Evolutionary conservation across 768 basidiomycete species (phyloP).

Genomic region (Vishniacozyma victoriae): DNA sequence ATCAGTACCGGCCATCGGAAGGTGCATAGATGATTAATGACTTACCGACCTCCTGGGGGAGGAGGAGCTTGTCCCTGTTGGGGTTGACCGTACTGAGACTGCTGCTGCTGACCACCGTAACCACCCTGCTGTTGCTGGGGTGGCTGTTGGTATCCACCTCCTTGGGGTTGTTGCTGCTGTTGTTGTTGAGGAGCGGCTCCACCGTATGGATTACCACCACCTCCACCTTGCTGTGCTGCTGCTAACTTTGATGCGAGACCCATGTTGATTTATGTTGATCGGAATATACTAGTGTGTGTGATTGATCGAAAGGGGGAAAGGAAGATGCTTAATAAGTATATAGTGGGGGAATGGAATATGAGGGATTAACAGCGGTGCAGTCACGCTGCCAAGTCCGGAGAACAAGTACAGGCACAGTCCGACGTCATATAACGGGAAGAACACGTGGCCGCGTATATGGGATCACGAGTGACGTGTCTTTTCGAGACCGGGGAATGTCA

Average conservation of each 20-base stretch:
- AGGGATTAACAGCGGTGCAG: too few relatives aligned
- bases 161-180: constrained; percentile 4
- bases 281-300: background rate
- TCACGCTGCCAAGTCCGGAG: too few relatives aligned
- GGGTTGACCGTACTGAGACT: constrained; percentile 8
- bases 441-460: too few relatives aligned
- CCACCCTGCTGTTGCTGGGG: constrained; percentile 17
- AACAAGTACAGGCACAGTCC: too few relatives aligned
- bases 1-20: too few relatives aligned
- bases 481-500: too few relatives aligned
- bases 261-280: constrained; percentile 18
- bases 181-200: constrained; percentile 12
- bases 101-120: constrained; percentile 9
- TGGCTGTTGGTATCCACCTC: constrained; percentile 1
- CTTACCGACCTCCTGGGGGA: constrained; percentile 7
- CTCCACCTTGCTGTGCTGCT: constrained; percentile 24
- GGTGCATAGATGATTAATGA: too few relatives aligned
- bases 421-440: too few relatives aligned
- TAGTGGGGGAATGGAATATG: too few relatives aligned
- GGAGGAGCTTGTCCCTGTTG: constrained; percentile 11
- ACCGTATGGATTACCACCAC: constrained; percentile 12
- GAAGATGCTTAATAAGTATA: too few relatives aligned
- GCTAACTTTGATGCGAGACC: constrained; percentile 42
- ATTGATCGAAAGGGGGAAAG: too few relatives aligned
- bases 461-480: too few relatives aligned